Evolutionary conservation across 345 rosid species (phyloP).

Genomic region (rapeseed (Brassica napus)): Da-Ae NC_063438.1:20452501-20453000

Average conservation of each 20-base stretch:
- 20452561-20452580: background rate
- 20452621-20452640: background rate
- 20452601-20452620: background rate
- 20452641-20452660: background rate
- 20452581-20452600: background rate
- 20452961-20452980: background rate
- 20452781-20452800: background rate
- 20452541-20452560: background rate
- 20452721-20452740: background rate
- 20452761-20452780: constrained; percentile 13
- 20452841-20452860: constrained; percentile 5
- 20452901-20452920: constrained; percentile 1
- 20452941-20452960: background rate
- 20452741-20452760: background rate
- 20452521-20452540: background rate
- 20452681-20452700: background rate
- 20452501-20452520: background rate
- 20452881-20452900: constrained; percentile 6
- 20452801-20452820: background rate
- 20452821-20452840: background rate
- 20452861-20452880: background rate
- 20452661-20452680: background rate
- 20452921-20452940: constrained; percentile 6
- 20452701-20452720: background rate
- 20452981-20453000: constrained; percentile 5